phyloP scores from a whole-genome alignment of 257 asterid genomes.

The Rubia yunnanensis region DNA sequence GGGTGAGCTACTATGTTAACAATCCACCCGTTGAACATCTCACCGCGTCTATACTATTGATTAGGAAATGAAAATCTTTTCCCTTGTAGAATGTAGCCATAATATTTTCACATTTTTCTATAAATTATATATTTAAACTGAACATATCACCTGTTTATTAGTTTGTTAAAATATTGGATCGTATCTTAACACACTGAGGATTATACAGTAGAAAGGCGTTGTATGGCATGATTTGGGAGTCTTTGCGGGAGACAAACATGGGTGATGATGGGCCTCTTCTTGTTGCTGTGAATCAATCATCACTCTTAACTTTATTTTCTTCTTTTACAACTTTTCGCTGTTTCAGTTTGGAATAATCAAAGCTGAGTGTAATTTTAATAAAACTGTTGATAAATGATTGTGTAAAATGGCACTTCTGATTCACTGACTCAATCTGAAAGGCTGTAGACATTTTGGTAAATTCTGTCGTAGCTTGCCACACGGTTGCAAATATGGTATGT shows the following conservation, averaged over 20 bases:
- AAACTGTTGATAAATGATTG: background rate
- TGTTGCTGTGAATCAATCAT: background rate
- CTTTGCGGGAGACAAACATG: conserved; percentile 18
- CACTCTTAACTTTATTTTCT: background rate
- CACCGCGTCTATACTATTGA: too few species aligned
- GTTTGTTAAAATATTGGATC: too few species aligned
- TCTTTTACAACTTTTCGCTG: background rate
- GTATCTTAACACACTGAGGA: conserved; percentile 26
- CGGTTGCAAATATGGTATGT: background rate
- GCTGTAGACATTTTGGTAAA: background rate
- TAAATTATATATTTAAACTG: too few species aligned
- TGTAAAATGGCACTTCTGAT: conserved; percentile 3
- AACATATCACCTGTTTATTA: too few species aligned
- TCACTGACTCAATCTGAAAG: background rate
- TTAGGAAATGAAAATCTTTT: too few species aligned
- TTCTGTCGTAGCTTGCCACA: conserved; percentile 2
- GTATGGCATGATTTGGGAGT: conserved; percentile 33
- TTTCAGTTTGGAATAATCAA: background rate
- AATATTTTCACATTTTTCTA: too few species aligned
- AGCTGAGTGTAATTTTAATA: background rate
- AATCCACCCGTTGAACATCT: too few species aligned
- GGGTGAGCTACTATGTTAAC: too few species aligned
- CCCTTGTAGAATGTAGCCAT: too few species aligned
- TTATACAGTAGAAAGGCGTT: conserved; percentile 23
- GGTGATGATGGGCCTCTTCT: conserved; percentile 17